These are phyloP conservation scores for Pisolithus albus DNA, from an alignment of 768 basidiomycete species.

Conservation along the genomic window DNA sequence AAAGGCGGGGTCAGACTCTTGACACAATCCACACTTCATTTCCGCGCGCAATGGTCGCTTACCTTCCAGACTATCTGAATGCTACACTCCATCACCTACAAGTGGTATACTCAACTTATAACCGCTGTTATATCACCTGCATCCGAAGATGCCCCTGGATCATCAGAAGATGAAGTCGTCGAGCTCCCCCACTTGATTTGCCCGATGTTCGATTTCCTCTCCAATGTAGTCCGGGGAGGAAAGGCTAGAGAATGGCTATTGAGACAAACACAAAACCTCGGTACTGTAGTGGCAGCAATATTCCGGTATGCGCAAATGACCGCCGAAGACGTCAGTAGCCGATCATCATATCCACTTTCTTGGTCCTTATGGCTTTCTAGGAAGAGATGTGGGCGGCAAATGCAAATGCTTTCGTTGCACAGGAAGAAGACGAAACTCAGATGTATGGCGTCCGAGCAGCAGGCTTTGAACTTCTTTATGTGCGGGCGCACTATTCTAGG, in stretches of 20 bases:
- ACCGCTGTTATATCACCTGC: conserved; percentile 55
- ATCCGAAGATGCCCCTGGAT: conserved; percentile 47
- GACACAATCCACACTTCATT: conserved; percentile 78
- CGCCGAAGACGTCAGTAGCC: conserved; percentile 65
- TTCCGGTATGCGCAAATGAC: conserved; percentile 84
- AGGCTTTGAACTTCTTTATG: conserved; percentile 76
- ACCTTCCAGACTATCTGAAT: conserved; percentile 55
- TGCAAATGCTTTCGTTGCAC: conserved; percentile 87
- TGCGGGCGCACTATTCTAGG: conserved; percentile 26
- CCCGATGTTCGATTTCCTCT: conserved; percentile 76
- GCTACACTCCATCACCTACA: conserved; percentile 55
- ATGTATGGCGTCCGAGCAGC: conserved; percentile 77
- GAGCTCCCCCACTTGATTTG: conserved; percentile 73
- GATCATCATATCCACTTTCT: not conserved
- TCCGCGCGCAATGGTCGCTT: conserved; percentile 58
- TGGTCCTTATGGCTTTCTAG: conserved; percentile 34
- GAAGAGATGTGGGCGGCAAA: conserved; percentile 88
- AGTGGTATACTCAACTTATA: conserved; percentile 52
- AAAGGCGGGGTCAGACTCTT: conserved; percentile 49
- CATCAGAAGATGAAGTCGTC: conserved; percentile 70
- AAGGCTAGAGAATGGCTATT: conserved; percentile 62
- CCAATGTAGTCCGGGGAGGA: conserved; percentile 56
- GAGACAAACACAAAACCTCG: conserved; percentile 38
- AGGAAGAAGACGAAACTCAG: conserved; percentile 90
- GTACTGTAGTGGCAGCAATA: conserved; percentile 44